phyloP scores from a whole-genome alignment of 768 basidiomycete species.

The Suillus americanus region DNA sequence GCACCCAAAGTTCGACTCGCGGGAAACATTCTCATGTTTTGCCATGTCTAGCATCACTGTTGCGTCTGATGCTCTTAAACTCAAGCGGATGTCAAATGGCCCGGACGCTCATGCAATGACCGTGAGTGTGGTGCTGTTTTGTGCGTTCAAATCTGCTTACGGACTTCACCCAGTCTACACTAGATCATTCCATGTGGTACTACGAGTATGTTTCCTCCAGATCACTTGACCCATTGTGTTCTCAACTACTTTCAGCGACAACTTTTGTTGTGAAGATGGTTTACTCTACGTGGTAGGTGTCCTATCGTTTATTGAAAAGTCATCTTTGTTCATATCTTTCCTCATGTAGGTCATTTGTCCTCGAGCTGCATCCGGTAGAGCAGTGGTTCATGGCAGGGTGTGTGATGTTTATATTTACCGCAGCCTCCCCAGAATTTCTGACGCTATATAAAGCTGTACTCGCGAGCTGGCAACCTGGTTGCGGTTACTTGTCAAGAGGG shows the following conservation, averaged over 20 bases:
- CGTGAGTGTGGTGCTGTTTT: conserved; percentile 38
- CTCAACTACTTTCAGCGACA: conserved; percentile 44
- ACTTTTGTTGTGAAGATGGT: conserved; percentile 80
- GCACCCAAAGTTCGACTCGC: conserved; percentile 19
- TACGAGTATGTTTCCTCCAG: conserved; percentile 53
- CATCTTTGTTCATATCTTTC: background rate
- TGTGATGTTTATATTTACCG: conserved; percentile 19
- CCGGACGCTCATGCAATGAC: conserved; percentile 59
- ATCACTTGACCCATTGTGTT: background rate
- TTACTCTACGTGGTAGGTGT: conserved; percentile 68
- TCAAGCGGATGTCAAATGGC: conserved; percentile 49
- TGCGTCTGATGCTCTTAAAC: conserved; percentile 52
- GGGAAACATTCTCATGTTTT: conserved; percentile 10
- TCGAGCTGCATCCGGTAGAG: conserved; percentile 63
- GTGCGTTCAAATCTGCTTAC: conserved; percentile 5
- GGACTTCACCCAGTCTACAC: conserved; percentile 48
- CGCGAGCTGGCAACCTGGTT: conserved; percentile 60
- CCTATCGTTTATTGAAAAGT: conserved; percentile 1
- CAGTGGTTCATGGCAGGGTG: conserved; percentile 70
- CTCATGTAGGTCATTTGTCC: conserved; percentile 58
- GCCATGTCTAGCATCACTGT: conserved; percentile 48
- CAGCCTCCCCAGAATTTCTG: background rate
- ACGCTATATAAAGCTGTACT: conserved; percentile 54
- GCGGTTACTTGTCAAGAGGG: conserved; percentile 85
- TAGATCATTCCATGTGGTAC: conserved; percentile 81